Evolutionary conservation across 2,329 filamentous ascomycete species (phyloP).

Genomic region (Bisporella sp.): DNA sequence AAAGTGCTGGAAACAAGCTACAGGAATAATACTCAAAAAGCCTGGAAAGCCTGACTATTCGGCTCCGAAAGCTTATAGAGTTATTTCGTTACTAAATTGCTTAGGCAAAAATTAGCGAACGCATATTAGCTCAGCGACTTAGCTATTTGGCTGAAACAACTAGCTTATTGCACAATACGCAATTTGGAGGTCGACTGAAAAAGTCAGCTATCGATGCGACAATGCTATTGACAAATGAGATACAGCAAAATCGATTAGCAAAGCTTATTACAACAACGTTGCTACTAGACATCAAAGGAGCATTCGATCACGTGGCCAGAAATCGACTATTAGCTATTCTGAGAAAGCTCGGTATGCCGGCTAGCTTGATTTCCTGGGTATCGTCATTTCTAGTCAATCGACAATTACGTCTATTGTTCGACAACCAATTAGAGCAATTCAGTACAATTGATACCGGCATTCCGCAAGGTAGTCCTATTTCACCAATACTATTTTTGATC

Average conservation of each 20-base stretch:
- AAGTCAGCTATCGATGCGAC: conserved; percentile 4
- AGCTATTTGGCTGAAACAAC: conserved; percentile 4
- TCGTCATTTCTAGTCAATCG: not conserved
- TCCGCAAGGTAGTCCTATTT: not conserved
- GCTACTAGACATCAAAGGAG: conserved; percentile 4
- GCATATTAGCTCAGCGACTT: conserved; percentile 2
- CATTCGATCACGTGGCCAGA: conserved; percentile 2
- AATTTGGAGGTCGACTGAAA: conserved; percentile 1
- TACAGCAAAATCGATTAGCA: not conserved
- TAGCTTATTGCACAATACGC: not conserved
- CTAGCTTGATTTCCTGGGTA: not conserved
- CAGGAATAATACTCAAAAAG: conserved; percentile 1
- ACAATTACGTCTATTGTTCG: not conserved
- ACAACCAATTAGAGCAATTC: not conserved
- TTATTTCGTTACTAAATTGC: conserved; percentile 1
- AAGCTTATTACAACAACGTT: not conserved
- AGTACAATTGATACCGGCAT: not conserved
- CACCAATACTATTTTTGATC: not conserved
- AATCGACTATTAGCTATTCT: conserved; percentile 2
- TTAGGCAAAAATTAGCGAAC: not conserved
- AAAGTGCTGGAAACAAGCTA: not conserved
- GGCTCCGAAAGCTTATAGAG: conserved; percentile 1
- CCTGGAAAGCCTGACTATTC: not conserved
- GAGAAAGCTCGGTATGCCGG: not conserved
- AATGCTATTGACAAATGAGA: not conserved